Base-by-base conservation (phyloP, 805 yeast species). In the Yamadazyma phyllophila region DNA sequence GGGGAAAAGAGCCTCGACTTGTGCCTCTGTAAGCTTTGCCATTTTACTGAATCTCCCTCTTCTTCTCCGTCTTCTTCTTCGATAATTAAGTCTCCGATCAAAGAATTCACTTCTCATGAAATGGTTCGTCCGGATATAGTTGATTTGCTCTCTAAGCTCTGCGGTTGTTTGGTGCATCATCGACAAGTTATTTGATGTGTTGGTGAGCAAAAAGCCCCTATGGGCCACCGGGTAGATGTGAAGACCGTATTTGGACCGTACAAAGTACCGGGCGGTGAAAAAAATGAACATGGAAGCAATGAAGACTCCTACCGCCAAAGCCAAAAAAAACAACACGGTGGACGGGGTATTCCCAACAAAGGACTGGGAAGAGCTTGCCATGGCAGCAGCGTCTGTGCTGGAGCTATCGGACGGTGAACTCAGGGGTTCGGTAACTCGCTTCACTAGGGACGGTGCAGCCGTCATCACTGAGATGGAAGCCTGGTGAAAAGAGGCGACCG, bases 1-100 rank as follows among this genome's bases (percentile, higher is more conserved):
- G 0, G 88, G 88, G 58, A 83, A 83, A 42, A 81, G 61, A 20
- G 69, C 69, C 36, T 82, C 81, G n/a, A 82, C 83, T 56, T 83
- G 82, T 26, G 69, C 75, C 44, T 69, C 77, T 1, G 82, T 69
- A 36, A 80, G 64, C 54, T 77, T 76, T 58, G 76, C 72, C 71
- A 77, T 80, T 38, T 72, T 70, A 33, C 71, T 57, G 41, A 62
- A 77, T 32, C 77, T 58, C 12, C 64, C 61, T 15, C 72, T 51
- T 38, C 71, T 51, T 47, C 80, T 62, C 48, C 77, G 61, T 43
- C 76, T 61, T 43, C 74, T 50, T 36, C 69, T 48, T 40, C 74
- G 51, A 17, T 62, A 41, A 36, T 53, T 48, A 14, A 62, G 50
- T 32, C 67, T 49, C 32, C 64, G 50, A 46, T 59, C 65, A 34